Conservation (phyloP, 2,329 filamentous ascomycete genomes). For the Calonectria multiphialidica region DNA sequence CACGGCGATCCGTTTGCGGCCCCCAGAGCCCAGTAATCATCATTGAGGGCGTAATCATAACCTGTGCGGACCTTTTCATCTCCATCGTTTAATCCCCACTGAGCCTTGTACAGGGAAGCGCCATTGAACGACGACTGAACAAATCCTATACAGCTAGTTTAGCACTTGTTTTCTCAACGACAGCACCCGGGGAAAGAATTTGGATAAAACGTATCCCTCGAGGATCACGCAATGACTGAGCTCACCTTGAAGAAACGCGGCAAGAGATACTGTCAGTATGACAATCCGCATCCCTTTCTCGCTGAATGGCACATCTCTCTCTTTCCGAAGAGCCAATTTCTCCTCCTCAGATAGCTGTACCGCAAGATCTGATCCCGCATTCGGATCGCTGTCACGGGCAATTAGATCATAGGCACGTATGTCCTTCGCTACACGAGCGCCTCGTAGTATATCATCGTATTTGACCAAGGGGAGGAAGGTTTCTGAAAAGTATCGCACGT, state of each 20-base stretch:
- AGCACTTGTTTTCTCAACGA: not conserved
- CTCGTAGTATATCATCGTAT: conserved; percentile 48
- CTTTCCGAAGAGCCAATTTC: conserved; percentile 51
- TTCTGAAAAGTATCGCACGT: conserved; percentile 49
- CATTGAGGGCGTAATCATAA: not conserved
- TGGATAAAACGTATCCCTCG: too few relatives aligned
- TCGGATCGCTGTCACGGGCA: conserved; percentile 43
- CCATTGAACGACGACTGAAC: conserved; percentile 60
- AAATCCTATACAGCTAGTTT: conserved; percentile 46
- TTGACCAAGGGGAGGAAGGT: conserved; percentile 46
- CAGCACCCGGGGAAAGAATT: not conserved
- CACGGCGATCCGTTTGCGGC: conserved; percentile 55
- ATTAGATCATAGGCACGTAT: conserved; percentile 53
- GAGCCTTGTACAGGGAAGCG: conserved; percentile 48
- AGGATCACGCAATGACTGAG: not conserved
- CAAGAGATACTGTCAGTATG: conserved; percentile 56
- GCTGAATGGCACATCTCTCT: conserved; percentile 54
- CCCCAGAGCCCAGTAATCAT: conserved; percentile 53
- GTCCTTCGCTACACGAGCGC: conserved; percentile 56
- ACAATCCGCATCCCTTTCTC: conserved; percentile 55
- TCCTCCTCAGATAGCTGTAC: conserved; percentile 51
- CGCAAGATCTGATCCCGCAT: conserved; percentile 39
- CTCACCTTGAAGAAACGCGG: conserved; percentile 55
- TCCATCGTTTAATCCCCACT: conserved; percentile 34
- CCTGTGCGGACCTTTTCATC: not conserved